These are phyloP conservation scores for Amanita polypyramis DNA, from an alignment of 768 basidiomycete genomes.

Conservation along the genomic window DNA sequence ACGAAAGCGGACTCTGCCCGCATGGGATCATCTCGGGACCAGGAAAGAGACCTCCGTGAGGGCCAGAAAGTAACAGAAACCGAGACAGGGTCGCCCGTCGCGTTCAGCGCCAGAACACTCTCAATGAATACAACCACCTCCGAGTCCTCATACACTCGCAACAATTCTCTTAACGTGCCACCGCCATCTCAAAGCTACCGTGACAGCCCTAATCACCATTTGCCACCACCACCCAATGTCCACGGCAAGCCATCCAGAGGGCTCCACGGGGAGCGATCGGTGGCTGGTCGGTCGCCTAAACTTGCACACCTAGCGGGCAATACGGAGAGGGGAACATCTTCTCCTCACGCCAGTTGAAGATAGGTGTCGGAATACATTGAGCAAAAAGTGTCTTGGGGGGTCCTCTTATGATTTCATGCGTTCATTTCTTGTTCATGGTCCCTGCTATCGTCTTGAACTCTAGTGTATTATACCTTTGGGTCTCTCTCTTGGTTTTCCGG, in stretches of 20 bases:
- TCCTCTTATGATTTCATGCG: neutral
- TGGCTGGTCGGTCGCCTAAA: slow-evolving; percentile 3
- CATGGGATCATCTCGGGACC: slow-evolving; percentile 28
- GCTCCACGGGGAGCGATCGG: slow-evolving; percentile 6
- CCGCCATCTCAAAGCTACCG: slow-evolving; percentile 25
- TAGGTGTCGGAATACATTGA: slow-evolving; percentile 27
- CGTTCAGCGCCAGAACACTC: slow-evolving; percentile 38
- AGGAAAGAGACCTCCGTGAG: slow-evolving; percentile 25
- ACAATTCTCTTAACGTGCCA: slow-evolving; percentile 17
- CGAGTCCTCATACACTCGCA: slow-evolving; percentile 17
- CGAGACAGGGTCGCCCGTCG: slow-evolving; percentile 35
- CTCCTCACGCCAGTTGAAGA: slow-evolving; percentile 12
- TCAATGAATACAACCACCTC: slow-evolving; percentile 26
- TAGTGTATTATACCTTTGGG: slow-evolving; percentile 4
- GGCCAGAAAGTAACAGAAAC: slow-evolving; percentile 21
- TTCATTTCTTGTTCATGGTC: slow-evolving; percentile 6
- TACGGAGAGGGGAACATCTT: slow-evolving; percentile 6
- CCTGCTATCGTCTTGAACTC: slow-evolving; percentile 4
- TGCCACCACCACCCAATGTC: slow-evolving; percentile 12
- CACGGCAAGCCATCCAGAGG: slow-evolving; percentile 13
- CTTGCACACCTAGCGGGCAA: neutral
- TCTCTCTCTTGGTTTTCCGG: slow-evolving; percentile 6
- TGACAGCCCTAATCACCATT: slow-evolving; percentile 16
- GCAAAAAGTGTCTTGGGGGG: slow-evolving; percentile 20
- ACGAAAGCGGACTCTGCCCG: slow-evolving; percentile 25